Base-by-base conservation (phyloP, 306 rosid genomes). In the Glycyrrhiza uralensis region DNA sequence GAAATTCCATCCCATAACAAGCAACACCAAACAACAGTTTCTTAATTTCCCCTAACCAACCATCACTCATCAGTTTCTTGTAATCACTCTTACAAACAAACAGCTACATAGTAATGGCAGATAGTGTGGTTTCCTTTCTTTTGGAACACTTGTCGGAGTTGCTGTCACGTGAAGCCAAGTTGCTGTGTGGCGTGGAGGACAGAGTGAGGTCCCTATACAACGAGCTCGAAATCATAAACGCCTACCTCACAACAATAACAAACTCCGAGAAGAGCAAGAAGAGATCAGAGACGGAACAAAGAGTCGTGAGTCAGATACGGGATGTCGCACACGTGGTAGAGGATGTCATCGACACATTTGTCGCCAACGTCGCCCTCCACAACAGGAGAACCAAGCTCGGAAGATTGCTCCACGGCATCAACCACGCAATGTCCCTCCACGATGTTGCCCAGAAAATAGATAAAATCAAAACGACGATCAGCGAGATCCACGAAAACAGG, bases 61-160 rank as follows among this genome's bases (percentile, higher is more conserved):
- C n/a, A n/a, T n/a, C n/a, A n/a, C n/a, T n/a, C n/a, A n/a, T n/a
- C n/a, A n/a, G n/a, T n/a, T n/a, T n/a, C n/a, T n/a, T n/a, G n/a
- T n/a, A n/a, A n/a, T n/a, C n/a, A n/a, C n/a, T n/a, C n/a, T n/a
- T n/a, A n/a, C n/a, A n/a, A n/a, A n/a, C n/a, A n/a, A n/a, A n/a
- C n/a, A n/a, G n/a, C n/a, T n/a, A n/a, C n/a, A n/a, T n/a, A n/a
- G 23, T 0, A 36, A 74, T 75, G 79, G 79, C 66, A 0, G 80
- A 65, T 3, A 55, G 58, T 0, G 59, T 54, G 42, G 20, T 75
- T 26, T 11, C 74, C 24, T 65, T 75, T n/a, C 50, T 65, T n/a
- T 4, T 75, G 23, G 28, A 65, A 8, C 60, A 75, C 49, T 13
- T 75, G 66, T 12, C 74, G 7, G 67, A 54, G 18, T 36, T 75